Base-by-base conservation (phyloP, 495 filamentous ascomycete genomes). In the Penicillium bialowiezense region DNA sequence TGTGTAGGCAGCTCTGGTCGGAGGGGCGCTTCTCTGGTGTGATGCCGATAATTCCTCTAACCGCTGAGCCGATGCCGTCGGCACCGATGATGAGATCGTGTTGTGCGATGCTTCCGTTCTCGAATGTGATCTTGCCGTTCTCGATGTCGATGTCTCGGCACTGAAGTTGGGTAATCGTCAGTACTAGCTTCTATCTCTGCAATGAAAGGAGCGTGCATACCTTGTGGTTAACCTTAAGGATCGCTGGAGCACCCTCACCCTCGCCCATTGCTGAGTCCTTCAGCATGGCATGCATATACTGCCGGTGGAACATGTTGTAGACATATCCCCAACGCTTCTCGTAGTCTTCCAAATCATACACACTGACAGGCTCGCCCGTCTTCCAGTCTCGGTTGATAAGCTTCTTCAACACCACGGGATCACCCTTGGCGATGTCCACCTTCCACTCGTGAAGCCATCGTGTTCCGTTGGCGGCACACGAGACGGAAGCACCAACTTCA, bases 261-360 rank as follows among this genome's bases (percentile, higher is more conserved):
- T 67, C 65, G 7, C 62, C 67, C 44, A 75, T 10, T 1, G 76
- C 78, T 14, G 67, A 67, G 20, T 76, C 71, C 63, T 67, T 75
- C 56, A 82, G 52, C 73, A 80, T 77, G 5, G 60, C 50, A 53
- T 82, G 78, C 75, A 82, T 79, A 49, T 80, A 67, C 41, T 73
- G 69, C 1, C 78, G 70, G 46, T 82, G 77, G 52, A 80, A 80
- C 76, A 80, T 77, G 59, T 78, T 75, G 53, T 79, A 78, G 18
- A 69, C 68, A 53, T 70, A 69, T 28, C 71, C 71, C 71, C 71
- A 75, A 7, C 63, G 59, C 39, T 68, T 53, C 55, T 73, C 62
- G 41, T 75, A 75, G 40, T 77, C 74, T 8, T 57, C 64, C 39
- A 78, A 44, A 28, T 68, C 63, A 46, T 73, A 74, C 20, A 72